These are phyloP conservation scores for Hyaloperonospora brassicae DNA, from an alignment of 352 stramenopile species.

Conservation along the genomic window DNA sequence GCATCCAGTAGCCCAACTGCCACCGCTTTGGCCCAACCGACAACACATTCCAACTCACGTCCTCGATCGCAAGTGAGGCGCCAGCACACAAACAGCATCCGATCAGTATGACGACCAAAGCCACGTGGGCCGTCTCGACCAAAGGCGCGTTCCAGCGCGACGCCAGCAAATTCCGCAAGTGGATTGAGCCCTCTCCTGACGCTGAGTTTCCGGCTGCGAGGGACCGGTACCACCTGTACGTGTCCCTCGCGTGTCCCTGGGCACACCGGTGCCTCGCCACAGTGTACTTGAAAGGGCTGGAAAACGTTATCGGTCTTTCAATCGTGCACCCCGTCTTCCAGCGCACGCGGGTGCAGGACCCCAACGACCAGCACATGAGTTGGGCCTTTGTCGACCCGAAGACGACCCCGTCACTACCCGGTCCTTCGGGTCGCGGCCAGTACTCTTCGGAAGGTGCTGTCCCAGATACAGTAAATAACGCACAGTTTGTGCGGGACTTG, in stretches of 20 bases:
- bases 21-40: too few relatives aligned
- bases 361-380: constrained; percentile 62
- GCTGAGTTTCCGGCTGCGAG: constrained; percentile 58
- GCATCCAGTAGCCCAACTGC: too few relatives aligned
- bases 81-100: background rate
- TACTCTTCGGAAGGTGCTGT: constrained; percentile 64
- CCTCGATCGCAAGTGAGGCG: too few relatives aligned
- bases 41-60: too few relatives aligned
- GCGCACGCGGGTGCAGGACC: constrained; percentile 61
- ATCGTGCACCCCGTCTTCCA: constrained; percentile 87
- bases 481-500: constrained; percentile 61
- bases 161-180: constrained; percentile 72
- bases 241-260: constrained; percentile 92
- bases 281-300: constrained; percentile 90
- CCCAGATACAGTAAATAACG: constrained; percentile 57
- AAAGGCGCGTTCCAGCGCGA: constrained; percentile 71
- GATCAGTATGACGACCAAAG: constrained; percentile 60
- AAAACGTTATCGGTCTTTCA: constrained; percentile 90
- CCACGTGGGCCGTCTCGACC: constrained; percentile 53
- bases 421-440: constrained; percentile 50
- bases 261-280: constrained; percentile 75
- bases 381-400: constrained; percentile 73
- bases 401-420: constrained; percentile 51
- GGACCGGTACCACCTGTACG: constrained; percentile 91
- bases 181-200: constrained; percentile 51